phyloP scores from a whole-genome alignment of 2,329 filamentous ascomycete species.

The Periconia sp. region DNA sequence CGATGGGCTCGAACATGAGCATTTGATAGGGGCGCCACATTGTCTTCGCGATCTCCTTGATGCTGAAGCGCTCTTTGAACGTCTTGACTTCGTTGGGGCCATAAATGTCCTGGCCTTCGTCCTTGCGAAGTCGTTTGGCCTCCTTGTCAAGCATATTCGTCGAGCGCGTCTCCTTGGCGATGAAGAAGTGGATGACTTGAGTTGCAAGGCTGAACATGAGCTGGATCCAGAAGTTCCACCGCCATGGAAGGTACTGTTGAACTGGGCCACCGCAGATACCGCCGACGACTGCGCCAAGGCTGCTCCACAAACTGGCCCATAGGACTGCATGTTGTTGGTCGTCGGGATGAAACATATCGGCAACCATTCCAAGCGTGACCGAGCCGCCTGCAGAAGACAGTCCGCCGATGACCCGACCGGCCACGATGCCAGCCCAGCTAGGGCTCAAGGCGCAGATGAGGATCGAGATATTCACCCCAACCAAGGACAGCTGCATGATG shows the following conservation, averaged over 20 bases:
- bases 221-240: conserved; percentile 83
- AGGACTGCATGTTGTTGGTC: conserved; percentile 54
- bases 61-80: conserved; percentile 38
- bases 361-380: conserved; percentile 68
- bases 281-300: conserved; percentile 73
- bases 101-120: conserved; percentile 59
- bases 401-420: conserved; percentile 55
- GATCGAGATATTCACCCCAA: conserved; percentile 78
- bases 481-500: conserved; percentile 73
- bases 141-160: conserved; percentile 78
- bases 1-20: conserved; percentile 77
- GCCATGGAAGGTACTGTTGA: conserved; percentile 71
- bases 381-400: conserved; percentile 64
- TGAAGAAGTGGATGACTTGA: conserved; percentile 69
- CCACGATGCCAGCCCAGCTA: conserved; percentile 71
- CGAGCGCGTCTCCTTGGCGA: conserved; percentile 77
- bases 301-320: conserved; percentile 59
- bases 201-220: conserved; percentile 76
- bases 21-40: conserved; percentile 73
- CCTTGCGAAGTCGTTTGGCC: conserved; percentile 74
- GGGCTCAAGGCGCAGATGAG: conserved; percentile 66
- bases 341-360: conserved; percentile 54
- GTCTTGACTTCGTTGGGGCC: conserved; percentile 69
- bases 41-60: conserved; percentile 51
- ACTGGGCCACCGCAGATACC: conserved; percentile 81